These are phyloP conservation scores for Candida sanyaensis DNA, from an alignment of 1,139 yeast genomes.

Conservation along the genomic window DNA sequence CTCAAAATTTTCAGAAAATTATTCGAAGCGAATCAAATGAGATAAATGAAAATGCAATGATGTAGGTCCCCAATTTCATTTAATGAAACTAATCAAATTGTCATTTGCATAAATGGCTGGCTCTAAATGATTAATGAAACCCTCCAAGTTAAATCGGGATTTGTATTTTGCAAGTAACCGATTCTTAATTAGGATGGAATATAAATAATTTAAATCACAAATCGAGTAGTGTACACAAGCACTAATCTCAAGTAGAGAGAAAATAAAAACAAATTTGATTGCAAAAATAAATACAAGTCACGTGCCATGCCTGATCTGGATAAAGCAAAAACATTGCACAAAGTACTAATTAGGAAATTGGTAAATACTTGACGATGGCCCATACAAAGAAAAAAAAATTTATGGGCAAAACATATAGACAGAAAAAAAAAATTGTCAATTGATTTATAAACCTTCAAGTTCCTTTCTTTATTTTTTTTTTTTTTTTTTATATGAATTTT, in stretches of 20 bases:
- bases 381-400: background rate
- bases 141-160: no score
- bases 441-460: background rate
- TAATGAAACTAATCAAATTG: background rate
- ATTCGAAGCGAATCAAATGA: background rate
- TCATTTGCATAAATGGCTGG: no score
- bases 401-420: background rate
- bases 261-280: background rate
- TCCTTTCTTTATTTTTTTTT: background rate
- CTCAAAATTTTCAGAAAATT: no score
- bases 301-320: conserved; percentile 13
- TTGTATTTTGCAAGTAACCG: no score
- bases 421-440: background rate
- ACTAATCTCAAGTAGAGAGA: background rate
- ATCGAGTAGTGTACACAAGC: background rate
- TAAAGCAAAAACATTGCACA: conserved; percentile 11
- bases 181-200: conserved; percentile 2
- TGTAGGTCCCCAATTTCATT: background rate
- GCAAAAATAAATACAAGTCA: conserved; percentile 6
- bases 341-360: conserved; percentile 10
- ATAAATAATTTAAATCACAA: conserved; percentile 2
- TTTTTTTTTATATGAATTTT: background rate
- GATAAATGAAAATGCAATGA: background rate
- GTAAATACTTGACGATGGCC: conserved; percentile 11
- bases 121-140: no score